Evolutionary conservation across 768 basidiomycete genomes (phyloP).

Genomic region (Leucocoprinus sp.): DNA sequence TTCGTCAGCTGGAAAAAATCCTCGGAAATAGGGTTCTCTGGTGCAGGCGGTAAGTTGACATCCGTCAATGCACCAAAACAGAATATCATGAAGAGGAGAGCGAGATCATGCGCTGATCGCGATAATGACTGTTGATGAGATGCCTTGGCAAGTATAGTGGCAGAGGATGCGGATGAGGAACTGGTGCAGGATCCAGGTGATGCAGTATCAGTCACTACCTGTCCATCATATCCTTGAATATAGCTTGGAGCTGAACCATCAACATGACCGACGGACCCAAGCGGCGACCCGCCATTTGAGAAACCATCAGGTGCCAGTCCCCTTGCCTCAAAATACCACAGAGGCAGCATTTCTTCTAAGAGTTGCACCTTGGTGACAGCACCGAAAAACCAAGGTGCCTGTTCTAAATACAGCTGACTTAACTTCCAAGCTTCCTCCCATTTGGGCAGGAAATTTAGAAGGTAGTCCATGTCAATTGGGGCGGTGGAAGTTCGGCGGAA

Average conservation of each 20-base stretch:
- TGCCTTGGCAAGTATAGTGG: not conserved
- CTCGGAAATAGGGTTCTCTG: slow-evolving; percentile 44
- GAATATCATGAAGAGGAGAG: slow-evolving; percentile 53
- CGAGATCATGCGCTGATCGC: slow-evolving; percentile 46
- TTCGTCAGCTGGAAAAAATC: slow-evolving; percentile 54
- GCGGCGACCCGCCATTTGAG: slow-evolving; percentile 13
- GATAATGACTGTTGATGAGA: slow-evolving; percentile 2
- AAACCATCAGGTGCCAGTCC: not conserved
- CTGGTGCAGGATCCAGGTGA: slow-evolving; percentile 8
- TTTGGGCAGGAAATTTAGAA: slow-evolving; percentile 48
- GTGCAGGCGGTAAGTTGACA: slow-evolving; percentile 38
- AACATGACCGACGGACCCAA: slow-evolving; percentile 11
- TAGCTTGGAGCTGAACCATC: not conserved
- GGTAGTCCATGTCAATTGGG: slow-evolving; percentile 34
- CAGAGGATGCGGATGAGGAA: slow-evolving; percentile 8
- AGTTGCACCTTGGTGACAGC: slow-evolving; percentile 58
- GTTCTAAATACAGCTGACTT: slow-evolving; percentile 64
- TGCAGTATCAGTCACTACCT: slow-evolving; percentile 7
- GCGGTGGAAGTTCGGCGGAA: slow-evolving; percentile 14
- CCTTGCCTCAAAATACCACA: slow-evolving; percentile 51
- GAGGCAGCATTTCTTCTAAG: slow-evolving; percentile 55
- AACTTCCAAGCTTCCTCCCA: slow-evolving; percentile 52
- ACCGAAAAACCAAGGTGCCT: slow-evolving; percentile 76
- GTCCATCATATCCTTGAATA: not conserved
- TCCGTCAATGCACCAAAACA: slow-evolving; percentile 58